A percentile compares a stretch with the other conserved stretches of the same genome.
phyloP scores from a whole-genome alignment of 1,139 yeast species.

The Petasospora rhodanensis region DNA sequence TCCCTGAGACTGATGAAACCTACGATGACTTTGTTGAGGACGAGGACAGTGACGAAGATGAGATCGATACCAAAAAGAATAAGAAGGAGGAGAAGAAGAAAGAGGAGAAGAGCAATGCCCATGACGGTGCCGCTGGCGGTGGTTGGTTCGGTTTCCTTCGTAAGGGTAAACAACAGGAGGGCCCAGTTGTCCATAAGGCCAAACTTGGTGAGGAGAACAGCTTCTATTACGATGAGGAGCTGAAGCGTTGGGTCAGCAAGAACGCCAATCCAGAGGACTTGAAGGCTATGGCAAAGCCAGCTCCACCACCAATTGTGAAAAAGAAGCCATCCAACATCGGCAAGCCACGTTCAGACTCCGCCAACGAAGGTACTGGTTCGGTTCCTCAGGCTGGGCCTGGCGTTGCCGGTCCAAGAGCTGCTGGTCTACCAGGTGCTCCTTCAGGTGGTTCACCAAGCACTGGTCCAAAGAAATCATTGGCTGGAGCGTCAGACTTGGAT shows the following conservation, averaged over 20 bases:
- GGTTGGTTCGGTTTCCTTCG: conserved; percentile 44
- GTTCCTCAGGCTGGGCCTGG: background rate
- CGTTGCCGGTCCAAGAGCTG: conserved; percentile 13
- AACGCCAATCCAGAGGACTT: conserved; percentile 70
- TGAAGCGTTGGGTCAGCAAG: conserved; percentile 83
- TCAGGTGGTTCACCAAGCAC: conserved; percentile 18
- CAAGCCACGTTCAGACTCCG: conserved; percentile 33
- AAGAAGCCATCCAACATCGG: conserved; percentile 32
- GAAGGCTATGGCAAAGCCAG: conserved; percentile 53
- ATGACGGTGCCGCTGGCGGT: conserved; percentile 1
- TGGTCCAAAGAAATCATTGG: conserved; percentile 7
- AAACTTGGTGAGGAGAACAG: conserved; percentile 78
- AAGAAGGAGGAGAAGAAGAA: conserved; percentile 20
- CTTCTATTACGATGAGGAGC: conserved; percentile 77
- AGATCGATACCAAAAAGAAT: conserved; percentile 28
- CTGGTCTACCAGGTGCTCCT: conserved; percentile 23
- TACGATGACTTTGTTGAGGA: conserved; percentile 43
- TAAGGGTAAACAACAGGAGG: conserved; percentile 42
- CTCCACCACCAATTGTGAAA: conserved; percentile 61
- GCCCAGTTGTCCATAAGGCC: conserved; percentile 74
- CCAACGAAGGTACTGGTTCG: background rate
- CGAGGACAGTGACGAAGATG: conserved; percentile 36
- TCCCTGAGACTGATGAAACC: conserved; percentile 27
- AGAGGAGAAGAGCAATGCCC: conserved; percentile 24
- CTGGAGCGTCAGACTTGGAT: conserved; percentile 46